Evolutionary conservation across 176 grass and related monocot species (phyloP).

Genomic region (Hordeum marinum): DNA sequence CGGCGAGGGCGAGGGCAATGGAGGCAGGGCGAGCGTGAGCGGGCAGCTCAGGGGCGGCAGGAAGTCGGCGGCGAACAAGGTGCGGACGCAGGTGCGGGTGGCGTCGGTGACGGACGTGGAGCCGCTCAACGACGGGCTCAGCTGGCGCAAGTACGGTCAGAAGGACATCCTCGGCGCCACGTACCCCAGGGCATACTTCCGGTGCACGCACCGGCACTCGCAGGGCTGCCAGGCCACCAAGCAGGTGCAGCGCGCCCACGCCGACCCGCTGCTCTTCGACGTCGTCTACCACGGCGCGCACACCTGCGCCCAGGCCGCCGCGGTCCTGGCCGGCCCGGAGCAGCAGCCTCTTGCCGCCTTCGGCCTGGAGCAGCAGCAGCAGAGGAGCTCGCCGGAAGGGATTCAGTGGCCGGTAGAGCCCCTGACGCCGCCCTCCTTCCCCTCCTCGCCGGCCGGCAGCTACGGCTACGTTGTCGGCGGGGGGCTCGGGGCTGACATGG

Average conservation of each 20-base stretch:
- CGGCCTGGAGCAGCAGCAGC: neutral
- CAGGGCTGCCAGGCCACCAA: slow-evolving; percentile 67
- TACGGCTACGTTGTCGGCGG: neutral
- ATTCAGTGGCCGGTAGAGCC: neutral
- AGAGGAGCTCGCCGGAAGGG: neutral
- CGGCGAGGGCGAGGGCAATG: no score
- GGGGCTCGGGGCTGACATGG: neutral
- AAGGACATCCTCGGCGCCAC: slow-evolving; percentile 65
- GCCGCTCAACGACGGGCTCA: slow-evolving; percentile 54
- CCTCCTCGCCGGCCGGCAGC: slow-evolving; percentile 10
- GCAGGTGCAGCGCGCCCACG: slow-evolving; percentile 76
- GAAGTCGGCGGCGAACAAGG: slow-evolving; percentile 39
- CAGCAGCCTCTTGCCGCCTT: neutral
- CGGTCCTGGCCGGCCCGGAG: neutral
- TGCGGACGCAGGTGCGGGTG: slow-evolving; percentile 48
- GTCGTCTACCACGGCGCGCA: slow-evolving; percentile 69
- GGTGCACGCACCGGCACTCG: slow-evolving; percentile 70
- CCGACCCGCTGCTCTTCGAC: slow-evolving; percentile 57
- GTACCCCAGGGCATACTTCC: slow-evolving; percentile 88
- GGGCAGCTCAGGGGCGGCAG: slow-evolving; percentile 11
- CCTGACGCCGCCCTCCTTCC: slow-evolving; percentile 17
- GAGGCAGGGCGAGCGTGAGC: neutral
- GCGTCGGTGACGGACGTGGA: slow-evolving; percentile 32
- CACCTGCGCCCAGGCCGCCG: slow-evolving; percentile 26
- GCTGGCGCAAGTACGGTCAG: slow-evolving; percentile 92